Percentiles rank a stretch among this genome's conserved stretches.
These are phyloP conservation scores for Debaryomyces subglobosus DNA, from an alignment of 1,139 yeast species.

Conservation along the genomic window DNA sequence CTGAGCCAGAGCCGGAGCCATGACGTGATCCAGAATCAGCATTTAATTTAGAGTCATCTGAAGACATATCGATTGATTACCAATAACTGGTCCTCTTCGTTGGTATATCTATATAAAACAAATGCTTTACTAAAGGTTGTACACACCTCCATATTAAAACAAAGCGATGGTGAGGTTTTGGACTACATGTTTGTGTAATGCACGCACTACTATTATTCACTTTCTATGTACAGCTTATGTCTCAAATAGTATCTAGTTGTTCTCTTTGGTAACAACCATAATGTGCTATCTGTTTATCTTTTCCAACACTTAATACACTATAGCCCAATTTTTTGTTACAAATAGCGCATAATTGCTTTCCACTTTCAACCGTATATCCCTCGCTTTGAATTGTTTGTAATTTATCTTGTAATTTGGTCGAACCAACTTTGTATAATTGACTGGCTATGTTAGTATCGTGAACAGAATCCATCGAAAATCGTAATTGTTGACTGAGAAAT, in stretches of 20 bases:
- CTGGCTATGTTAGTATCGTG: slow-evolving; percentile 32
- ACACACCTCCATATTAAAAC: background rate
- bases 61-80: slow-evolving; percentile 6
- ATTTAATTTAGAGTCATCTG: slow-evolving; percentile 9
- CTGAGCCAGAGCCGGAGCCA: slow-evolving; percentile 4
- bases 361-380: slow-evolving; percentile 38
- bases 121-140: background rate
- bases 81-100: background rate
- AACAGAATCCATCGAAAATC: slow-evolving; percentile 30
- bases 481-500: slow-evolving; percentile 52
- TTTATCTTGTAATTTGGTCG: slow-evolving; percentile 35
- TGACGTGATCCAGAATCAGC: background rate
- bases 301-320: slow-evolving; percentile 59
- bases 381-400: slow-evolving; percentile 42
- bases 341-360: slow-evolving; percentile 52
- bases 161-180: background rate
- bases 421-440: slow-evolving; percentile 42
- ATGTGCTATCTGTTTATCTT: slow-evolving; percentile 61
- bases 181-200: background rate
- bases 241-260: background rate
- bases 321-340: slow-evolving; percentile 67
- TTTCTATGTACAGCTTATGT: background rate
- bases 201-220: background rate
- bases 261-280: slow-evolving; percentile 55
- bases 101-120: background rate